Percentiles rank a stretch among this genome's conserved stretches.
Conservation (phyloP, 148 eudicot species). For the Silene conica region DNA sequence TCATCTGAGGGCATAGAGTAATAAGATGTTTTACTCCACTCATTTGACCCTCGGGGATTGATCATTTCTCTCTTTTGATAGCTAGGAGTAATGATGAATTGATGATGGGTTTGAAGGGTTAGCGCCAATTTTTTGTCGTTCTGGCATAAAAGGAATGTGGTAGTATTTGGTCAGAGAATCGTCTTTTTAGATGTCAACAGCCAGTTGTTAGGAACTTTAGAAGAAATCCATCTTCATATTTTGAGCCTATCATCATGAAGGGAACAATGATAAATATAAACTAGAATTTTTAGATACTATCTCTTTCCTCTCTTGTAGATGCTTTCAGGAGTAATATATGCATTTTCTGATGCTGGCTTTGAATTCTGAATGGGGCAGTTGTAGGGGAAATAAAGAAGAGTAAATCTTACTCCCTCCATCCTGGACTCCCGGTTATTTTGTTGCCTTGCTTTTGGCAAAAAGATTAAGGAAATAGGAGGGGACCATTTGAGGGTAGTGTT, state of each 20-base stretch:
- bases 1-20: too few relatives aligned
- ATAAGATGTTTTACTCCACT: too few relatives aligned
- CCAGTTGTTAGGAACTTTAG: not conserved
- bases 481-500: too few relatives aligned
- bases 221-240: slow-evolving; percentile 2
- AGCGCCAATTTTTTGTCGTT: not conserved
- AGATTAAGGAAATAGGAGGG: too few relatives aligned
- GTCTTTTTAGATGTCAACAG: not conserved
- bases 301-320: not conserved
- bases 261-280: slow-evolving; percentile 5
- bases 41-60: too few relatives aligned
- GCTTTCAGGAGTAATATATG: not conserved
- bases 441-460: too few relatives aligned
- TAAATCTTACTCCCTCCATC: too few relatives aligned
- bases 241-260: not conserved
- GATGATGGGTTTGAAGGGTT: not conserved
- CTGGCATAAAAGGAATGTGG: not conserved
- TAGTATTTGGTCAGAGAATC: not conserved
- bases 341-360: not conserved
- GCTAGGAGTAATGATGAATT: not conserved
- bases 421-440: too few relatives aligned
- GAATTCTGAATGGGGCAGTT: not conserved
- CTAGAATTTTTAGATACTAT: not conserved
- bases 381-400: not conserved
- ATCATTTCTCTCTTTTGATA: not conserved